Base-by-base conservation (phyloP, 768 basidiomycete genomes). In the Hypholoma fasciculare region DNA sequence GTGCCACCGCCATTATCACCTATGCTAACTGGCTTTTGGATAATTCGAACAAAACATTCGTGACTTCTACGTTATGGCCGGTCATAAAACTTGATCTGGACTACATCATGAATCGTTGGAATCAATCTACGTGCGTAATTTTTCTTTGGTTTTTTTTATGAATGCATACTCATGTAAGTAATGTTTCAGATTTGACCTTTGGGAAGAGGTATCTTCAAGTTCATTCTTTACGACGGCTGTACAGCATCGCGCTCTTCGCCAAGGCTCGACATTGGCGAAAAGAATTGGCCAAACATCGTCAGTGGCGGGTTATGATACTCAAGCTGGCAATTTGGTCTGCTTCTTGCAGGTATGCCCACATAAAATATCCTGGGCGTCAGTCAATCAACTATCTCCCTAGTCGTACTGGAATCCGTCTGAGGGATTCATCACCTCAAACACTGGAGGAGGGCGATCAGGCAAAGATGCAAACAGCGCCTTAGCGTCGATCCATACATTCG, bases 181-280 rank as follows among this genome's bases (percentile, higher is more conserved):
- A 9, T 49, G 34, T 19, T 23, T 13, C 52, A 86, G 85, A 4
- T 89, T 86, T 66, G 89, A 92, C 67, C 76, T 90, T 0, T 90
- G 89, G 88, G 88, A 90, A 67, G 88, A 91, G 69, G 71, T 90
- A 30, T 67, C 74, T 3, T 87, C 87, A 0, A 82, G 84, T n/a
- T 91, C 89, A 3, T 94, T 91, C 78, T 94, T 90, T 69, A 94
- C 92, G 4, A 83, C 88, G 0, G 86, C 87, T 2, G 85, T 88
- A 0, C 92, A 92, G 62, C 89, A 92, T 66, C 84, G 86, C 23
- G 79, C 90, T 5, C 74, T 94, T 37, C 86, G 86, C 26, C 80
- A 89, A 67, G 91, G 91, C 19, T 78, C 83, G 4, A 61, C 78
- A 0, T 76, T 94, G 14, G 92, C 91, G 0, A 74, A 72, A 12